Evolutionary conservation across 805 yeast genomes (phyloP), one percentile per base, ranked within the genome.

Genomic region (Schwanniomyces yamadae): DNA sequence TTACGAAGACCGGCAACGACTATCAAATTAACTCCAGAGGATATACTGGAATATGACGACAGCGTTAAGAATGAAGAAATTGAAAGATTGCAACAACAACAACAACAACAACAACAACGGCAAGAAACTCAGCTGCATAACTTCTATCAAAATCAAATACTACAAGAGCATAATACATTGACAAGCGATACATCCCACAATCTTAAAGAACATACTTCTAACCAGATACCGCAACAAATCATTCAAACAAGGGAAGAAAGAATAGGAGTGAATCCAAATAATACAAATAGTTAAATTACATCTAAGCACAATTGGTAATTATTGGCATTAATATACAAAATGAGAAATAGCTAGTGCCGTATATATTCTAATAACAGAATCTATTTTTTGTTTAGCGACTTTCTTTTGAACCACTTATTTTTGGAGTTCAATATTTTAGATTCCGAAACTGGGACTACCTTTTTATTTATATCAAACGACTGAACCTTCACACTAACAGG

Each of bases 1-100:
- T 62, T 84, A 28, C 71, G 90, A 60, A 69, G 89, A 55, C 82
- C 78, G 12, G 84, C 90, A 4, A 83, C 91, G 0, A 70, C 79
- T 2, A 77, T 84, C 36, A 72, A 73, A 39, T 66, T 84, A 31
- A 75, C 81, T 0, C 84, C 85, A 0, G 88, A 82, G 44, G 93
- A 84, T 46, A 73, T 84, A 13, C 54, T 63, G 41, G 74, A 67
- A 34, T 73, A 69, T 41, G 79, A 74, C 37, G 74, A 72, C 33
- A 48, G 43, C 20, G 25, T 50, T 20, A 13, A 33, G 11, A 20
- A 28, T 11, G 37, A 36, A 26, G 36, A 33, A 5, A 25, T 14
- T 10, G 29, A 32, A 2, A 21, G 24, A 18, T 10, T n/a, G 9
- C 35, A 38, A 28, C 14, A 37, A 3, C 31, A 14, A 10, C 36